Evolutionary conservation across 306 rosid species (phyloP), one percentile per base, ranked within the genome.

Genomic region (Casuarina cunninghamiana): DNA sequence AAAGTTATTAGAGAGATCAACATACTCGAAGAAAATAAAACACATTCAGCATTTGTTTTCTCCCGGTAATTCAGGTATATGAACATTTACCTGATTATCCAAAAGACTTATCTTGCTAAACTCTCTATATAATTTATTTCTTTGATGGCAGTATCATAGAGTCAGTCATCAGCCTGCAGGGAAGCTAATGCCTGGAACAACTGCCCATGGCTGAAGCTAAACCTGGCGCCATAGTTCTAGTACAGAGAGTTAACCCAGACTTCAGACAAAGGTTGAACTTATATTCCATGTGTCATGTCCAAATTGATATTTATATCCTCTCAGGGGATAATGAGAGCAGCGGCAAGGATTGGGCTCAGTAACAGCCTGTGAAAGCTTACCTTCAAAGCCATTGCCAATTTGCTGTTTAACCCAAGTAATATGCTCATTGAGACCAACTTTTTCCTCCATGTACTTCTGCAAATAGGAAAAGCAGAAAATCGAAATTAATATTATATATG

Each of bases 401-500:
- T 58, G 80, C 77, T 78, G 43, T 77, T 82, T 82, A 63, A 17
- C 86, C 97, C 96, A 92, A 75, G 83, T 62, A 80, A 84, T 74
- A 71, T 77, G 80, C 82, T 83, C 97, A 66, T 83, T 83, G 8
- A 85, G 88, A 71, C 90, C 10, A 76, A 80, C 83, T 68, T 88
- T 92, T 83, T 84, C 89, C 78, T 73, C 91, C 15, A 95, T 68
- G 87, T 86, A 95, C 21, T 87, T 87, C 98, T 92, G 97, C 67
- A 79, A 83, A 85, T 57, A 53, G 70, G 58, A 69, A 84, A 83
- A 73, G 68, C 48, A 82, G 63, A 37, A 57, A 48, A 55, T 54
- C 2, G 3, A 70, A 1, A 48, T 54, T 51, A 11, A 13, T 48
- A 48, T 53, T 19, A 61, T 61, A 39, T 71, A 66, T 41, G 58